Evolutionary conservation across 2,329 filamentous ascomycete species (phyloP).

Genomic region (Dothideomycetes sp.): DNA sequence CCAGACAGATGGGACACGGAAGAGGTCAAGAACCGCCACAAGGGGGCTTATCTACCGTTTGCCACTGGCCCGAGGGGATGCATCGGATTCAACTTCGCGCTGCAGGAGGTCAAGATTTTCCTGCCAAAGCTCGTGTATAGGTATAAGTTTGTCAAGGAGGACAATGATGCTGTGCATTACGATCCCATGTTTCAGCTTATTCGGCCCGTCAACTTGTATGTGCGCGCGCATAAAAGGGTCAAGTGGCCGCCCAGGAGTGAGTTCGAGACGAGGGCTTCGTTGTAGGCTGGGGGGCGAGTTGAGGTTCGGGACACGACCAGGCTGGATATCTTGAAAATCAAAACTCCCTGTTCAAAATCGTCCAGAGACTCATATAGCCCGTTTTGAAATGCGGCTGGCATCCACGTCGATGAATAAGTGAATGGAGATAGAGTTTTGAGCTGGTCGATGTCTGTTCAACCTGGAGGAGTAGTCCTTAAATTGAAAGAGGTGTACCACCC

Average conservation of each 20-base stretch:
- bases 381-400: too few species aligned
- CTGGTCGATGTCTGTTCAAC: too few species aligned
- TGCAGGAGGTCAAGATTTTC: constrained; percentile 50
- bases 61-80: constrained; percentile 47
- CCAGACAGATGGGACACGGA: constrained; percentile 50
- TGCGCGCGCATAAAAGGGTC: constrained; percentile 36
- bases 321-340: too few species aligned
- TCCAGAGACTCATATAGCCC: too few species aligned
- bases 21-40: constrained; percentile 40
- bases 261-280: too few species aligned
- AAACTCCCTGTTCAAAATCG: too few species aligned
- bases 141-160: constrained; percentile 45
- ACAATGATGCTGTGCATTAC: constrained; percentile 42
- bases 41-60: constrained; percentile 47
- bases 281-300: too few species aligned
- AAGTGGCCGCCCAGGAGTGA: constrained; percentile 33
- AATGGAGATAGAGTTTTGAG: too few species aligned
- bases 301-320: too few species aligned
- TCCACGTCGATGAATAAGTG: too few species aligned
- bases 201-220: constrained; percentile 44
- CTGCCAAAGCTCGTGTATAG: constrained; percentile 47
- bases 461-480: too few species aligned
- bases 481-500: too few species aligned
- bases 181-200: constrained; percentile 51
- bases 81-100: constrained; percentile 54